phyloP scores from a whole-genome alignment of 2,329 filamentous ascomycete species.

The Paracoccidioides lutzii region DNA sequence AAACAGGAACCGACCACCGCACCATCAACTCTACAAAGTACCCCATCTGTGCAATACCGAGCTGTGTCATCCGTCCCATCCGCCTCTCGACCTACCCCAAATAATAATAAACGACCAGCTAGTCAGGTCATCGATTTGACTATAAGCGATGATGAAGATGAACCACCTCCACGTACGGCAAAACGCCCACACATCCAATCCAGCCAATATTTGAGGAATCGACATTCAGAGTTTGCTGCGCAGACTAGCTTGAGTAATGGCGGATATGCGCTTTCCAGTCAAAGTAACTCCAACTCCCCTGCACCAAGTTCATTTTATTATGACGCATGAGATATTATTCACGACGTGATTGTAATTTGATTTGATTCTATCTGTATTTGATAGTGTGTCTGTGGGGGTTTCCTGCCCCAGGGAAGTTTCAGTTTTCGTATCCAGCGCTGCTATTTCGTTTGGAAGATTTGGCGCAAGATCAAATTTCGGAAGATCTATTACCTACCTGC shows the following conservation, averaged over 20 bases:
- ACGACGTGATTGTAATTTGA: not conserved
- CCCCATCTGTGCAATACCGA: constrained; percentile 22
- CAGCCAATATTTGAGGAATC: constrained; percentile 9
- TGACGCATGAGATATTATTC: constrained; percentile 6
- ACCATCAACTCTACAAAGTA: constrained; percentile 19
- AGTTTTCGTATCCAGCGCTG: no score
- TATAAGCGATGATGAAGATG: constrained; percentile 39
- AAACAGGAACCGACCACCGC: constrained; percentile 24
- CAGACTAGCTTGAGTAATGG: constrained; percentile 14
- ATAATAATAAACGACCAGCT: constrained; percentile 34
- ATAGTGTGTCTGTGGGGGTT: not conserved
- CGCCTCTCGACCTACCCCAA: constrained; percentile 17
- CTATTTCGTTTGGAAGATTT: constrained; percentile 16
- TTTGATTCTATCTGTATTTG: no score
- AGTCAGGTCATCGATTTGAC: constrained; percentile 43
- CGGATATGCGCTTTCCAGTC: constrained; percentile 11
- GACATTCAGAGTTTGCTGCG: constrained; percentile 10
- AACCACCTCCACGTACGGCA: constrained; percentile 28
- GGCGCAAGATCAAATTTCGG: constrained; percentile 16
- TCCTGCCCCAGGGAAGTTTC: no score
- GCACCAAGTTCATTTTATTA: constrained; percentile 8
- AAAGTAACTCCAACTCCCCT: constrained; percentile 10
- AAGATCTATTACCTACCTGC: not conserved
- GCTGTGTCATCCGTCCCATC: constrained; percentile 30
- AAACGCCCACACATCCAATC: constrained; percentile 19